A percentile compares a stretch with the other conserved stretches of the same genome.
Evolutionary conservation across 2,329 filamentous ascomycete genomes (phyloP).

Genomic region (Aspergillus floridensis): DNA sequence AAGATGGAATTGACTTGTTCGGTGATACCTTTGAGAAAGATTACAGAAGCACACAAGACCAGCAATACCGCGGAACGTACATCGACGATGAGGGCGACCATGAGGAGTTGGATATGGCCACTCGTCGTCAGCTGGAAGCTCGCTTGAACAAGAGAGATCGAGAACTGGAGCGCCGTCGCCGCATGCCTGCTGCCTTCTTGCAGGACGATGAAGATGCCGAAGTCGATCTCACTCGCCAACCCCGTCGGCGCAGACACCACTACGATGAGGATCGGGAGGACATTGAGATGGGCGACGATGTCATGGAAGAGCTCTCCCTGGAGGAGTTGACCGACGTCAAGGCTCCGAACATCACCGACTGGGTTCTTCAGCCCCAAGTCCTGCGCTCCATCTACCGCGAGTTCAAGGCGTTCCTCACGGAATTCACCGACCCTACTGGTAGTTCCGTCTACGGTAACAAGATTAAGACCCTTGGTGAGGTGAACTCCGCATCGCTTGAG

Average conservation of each 20-base stretch:
- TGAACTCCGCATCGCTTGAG: constrained; percentile 94
- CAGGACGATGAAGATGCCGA: constrained; percentile 77
- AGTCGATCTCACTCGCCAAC: constrained; percentile 80
- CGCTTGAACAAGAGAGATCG: constrained; percentile 62
- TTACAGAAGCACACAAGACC: constrained; percentile 48
- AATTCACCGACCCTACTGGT: constrained; percentile 86
- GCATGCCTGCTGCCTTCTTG: constrained; percentile 62
- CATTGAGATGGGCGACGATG: constrained; percentile 81
- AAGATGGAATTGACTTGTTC: constrained; percentile 68
- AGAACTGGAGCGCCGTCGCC: constrained; percentile 57
- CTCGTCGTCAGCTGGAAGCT: constrained; percentile 60
- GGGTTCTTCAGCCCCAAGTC: constrained; percentile 86
- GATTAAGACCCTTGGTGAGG: constrained; percentile 91
- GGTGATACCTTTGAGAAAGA: constrained; percentile 65
- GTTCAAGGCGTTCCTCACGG: constrained; percentile 95
- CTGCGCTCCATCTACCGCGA: constrained; percentile 92
- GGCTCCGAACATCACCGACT: constrained; percentile 87
- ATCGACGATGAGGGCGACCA: constrained; percentile 67
- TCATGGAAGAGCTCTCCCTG: constrained; percentile 91
- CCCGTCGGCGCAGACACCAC: constrained; percentile 76
- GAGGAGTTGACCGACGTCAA: constrained; percentile 93
- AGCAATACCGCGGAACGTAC: constrained; percentile 57
- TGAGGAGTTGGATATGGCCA: constrained; percentile 58
- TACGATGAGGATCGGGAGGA: constrained; percentile 96
- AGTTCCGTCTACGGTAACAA: constrained; percentile 92